These are phyloP conservation scores for Acanthamoeba quina DNA, from an alignment of 208 protist genomes.

Conservation along the genomic window DNA sequence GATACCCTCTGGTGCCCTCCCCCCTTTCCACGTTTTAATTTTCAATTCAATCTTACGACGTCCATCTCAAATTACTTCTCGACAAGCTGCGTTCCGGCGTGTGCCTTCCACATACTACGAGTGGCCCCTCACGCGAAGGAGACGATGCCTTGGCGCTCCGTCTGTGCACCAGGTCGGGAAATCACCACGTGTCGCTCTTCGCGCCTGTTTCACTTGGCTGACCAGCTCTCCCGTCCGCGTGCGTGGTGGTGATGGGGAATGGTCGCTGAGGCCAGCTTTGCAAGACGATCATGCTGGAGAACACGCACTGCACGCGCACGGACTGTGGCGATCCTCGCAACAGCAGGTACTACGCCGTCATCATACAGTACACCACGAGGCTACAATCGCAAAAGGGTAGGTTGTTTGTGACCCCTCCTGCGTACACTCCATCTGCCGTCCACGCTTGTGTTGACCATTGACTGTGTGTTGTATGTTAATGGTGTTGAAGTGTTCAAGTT, in stretches of 20 bases:
- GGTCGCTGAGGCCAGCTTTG: constrained; percentile 87
- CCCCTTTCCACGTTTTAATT: background rate
- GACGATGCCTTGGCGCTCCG: constrained; percentile 61
- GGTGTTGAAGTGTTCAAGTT: constrained; percentile 39
- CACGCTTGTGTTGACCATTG: background rate
- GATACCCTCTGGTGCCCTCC: background rate
- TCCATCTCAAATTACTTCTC: background rate
- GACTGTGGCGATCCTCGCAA: constrained; percentile 88
- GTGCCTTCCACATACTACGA: constrained; percentile 94
- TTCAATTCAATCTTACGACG: background rate
- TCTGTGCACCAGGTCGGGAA: background rate
- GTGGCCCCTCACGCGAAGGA: constrained; percentile 91
- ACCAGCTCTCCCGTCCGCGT: background rate
- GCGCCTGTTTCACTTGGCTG: background rate
- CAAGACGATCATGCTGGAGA: constrained; percentile 95
- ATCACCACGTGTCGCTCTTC: background rate
- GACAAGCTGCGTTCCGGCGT: constrained; percentile 87
- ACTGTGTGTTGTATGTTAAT: background rate
- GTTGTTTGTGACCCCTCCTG: background rate
- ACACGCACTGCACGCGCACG: constrained; percentile 91
- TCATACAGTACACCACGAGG: constrained; percentile 77
- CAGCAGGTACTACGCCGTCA: constrained; percentile 76
- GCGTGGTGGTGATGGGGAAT: background rate
- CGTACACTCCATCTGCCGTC: no score
- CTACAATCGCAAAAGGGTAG: constrained; percentile 67